Conservation (phyloP, 2,329 filamentous ascomycete genomes). For the Dactylella cylindrospora region DNA sequence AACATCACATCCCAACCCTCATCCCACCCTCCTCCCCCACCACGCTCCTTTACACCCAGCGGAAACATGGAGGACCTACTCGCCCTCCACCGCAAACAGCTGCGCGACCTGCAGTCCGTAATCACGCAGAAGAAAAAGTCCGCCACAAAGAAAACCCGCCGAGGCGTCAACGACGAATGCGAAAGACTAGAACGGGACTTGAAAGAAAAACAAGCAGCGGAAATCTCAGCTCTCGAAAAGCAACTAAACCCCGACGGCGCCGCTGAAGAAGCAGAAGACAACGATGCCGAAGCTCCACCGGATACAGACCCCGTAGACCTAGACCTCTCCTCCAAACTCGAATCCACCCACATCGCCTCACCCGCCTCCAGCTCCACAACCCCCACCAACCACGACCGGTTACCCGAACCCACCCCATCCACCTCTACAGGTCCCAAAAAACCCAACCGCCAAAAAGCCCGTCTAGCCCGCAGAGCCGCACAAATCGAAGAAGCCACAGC, state of each 20-base stretch:
- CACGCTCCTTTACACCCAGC: background rate
- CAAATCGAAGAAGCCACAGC: slow-evolving; percentile 71
- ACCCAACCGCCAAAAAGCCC: slow-evolving; percentile 86
- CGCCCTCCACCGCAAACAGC: slow-evolving; percentile 81
- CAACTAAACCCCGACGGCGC: slow-evolving; percentile 12
- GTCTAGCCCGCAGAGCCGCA: slow-evolving; percentile 82
- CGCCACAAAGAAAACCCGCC: slow-evolving; percentile 82
- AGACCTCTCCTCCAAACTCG: slow-evolving; percentile 44
- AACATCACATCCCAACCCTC: no score
- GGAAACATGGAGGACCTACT: slow-evolving; percentile 70
- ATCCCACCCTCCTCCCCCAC: background rate
- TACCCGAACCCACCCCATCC: slow-evolving; percentile 10
- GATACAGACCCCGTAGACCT: slow-evolving; percentile 20
- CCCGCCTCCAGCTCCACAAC: slow-evolving; percentile 38
- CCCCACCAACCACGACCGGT: slow-evolving; percentile 39
- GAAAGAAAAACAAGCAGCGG: slow-evolving; percentile 66
- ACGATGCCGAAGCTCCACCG: background rate
- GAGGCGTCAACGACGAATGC: slow-evolving; percentile 74
- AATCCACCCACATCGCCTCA: slow-evolving; percentile 41
- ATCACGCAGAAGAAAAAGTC: slow-evolving; percentile 96
- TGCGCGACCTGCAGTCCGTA: slow-evolving; percentile 77
- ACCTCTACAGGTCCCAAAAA: slow-evolving; percentile 61
- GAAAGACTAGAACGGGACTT: slow-evolving; percentile 68
- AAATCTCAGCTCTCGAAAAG: slow-evolving; percentile 57
- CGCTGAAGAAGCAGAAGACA: background rate